These are phyloP conservation scores for Farysia itapuensis DNA, from an alignment of 1,284 basidiomycete genomes.

Conservation along the genomic window DNA sequence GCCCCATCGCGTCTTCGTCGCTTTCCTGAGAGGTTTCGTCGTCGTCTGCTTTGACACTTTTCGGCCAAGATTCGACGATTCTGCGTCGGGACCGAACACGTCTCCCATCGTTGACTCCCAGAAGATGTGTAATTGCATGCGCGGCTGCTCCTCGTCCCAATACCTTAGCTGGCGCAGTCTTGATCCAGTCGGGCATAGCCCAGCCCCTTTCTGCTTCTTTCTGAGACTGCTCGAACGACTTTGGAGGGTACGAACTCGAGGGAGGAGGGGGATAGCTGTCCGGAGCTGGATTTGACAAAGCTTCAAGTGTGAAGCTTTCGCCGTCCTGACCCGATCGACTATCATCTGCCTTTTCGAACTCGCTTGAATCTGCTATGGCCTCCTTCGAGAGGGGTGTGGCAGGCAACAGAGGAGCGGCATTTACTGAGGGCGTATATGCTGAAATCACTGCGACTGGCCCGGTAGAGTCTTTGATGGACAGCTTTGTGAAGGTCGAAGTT, in stretches of 20 bases:
- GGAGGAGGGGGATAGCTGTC: slow-evolving; percentile 37
- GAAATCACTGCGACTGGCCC: slow-evolving; percentile 5
- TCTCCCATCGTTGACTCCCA: neutral
- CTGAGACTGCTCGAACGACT: slow-evolving; percentile 23
- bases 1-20: slow-evolving; percentile 17
- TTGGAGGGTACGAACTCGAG: slow-evolving; percentile 15
- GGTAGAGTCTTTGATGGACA: slow-evolving; percentile 33
- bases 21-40: slow-evolving; percentile 17
- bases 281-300: slow-evolving; percentile 13
- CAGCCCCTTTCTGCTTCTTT: slow-evolving; percentile 35
- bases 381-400: neutral
- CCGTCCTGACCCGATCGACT: slow-evolving; percentile 6
- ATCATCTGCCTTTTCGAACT: neutral
- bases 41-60: slow-evolving; percentile 7
- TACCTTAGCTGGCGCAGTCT: slow-evolving; percentile 18
- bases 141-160: slow-evolving; percentile 7
- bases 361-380: neutral
- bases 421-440: slow-evolving; percentile 11
- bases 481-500: slow-evolving; percentile 11
- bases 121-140: neutral
- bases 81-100: slow-evolving; percentile 4
- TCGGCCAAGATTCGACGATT: slow-evolving; percentile 32
- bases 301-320: slow-evolving; percentile 5
- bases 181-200: slow-evolving; percentile 35
- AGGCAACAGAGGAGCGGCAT: slow-evolving; percentile 16